Conservation (phyloP, 1,284 basidiomycete genomes). For the Marasmius fiardii region DNA sequence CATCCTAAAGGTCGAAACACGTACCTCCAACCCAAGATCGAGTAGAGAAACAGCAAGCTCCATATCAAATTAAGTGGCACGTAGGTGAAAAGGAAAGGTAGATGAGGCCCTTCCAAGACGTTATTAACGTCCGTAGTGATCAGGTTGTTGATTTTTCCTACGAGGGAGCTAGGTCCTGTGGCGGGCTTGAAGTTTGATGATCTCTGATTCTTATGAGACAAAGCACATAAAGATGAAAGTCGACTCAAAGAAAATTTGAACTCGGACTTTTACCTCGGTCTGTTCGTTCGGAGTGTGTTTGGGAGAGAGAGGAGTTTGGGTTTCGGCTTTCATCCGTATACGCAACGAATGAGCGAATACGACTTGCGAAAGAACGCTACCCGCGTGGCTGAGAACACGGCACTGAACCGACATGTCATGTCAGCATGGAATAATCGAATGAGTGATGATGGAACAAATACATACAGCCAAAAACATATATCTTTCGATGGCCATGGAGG, state of each 20-base stretch:
- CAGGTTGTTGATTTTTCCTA: constrained; percentile 8
- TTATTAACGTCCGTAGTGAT: constrained; percentile 30
- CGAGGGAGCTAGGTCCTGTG: background rate
- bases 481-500: constrained; percentile 38
- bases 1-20: background rate
- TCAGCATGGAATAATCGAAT: too few relatives aligned
- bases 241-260: too few relatives aligned
- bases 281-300: too few relatives aligned
- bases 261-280: too few relatives aligned
- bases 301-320: too few relatives aligned
- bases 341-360: constrained; percentile 30
- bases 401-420: background rate
- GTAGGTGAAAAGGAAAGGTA: constrained; percentile 41
- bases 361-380: constrained; percentile 42
- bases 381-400: constrained; percentile 3
- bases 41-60: constrained; percentile 38
- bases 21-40: constrained; percentile 41
- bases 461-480: constrained; percentile 46
- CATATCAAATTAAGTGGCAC: too few relatives aligned
- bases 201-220: too few relatives aligned
- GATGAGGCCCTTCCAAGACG: constrained; percentile 34
- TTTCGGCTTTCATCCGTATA: constrained; percentile 41
- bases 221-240: too few relatives aligned
- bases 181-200: background rate
- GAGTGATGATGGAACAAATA: constrained; percentile 3